Conservation (phyloP, 1,284 basidiomycete species). For the Tetrapyrgos nigripes region DNA sequence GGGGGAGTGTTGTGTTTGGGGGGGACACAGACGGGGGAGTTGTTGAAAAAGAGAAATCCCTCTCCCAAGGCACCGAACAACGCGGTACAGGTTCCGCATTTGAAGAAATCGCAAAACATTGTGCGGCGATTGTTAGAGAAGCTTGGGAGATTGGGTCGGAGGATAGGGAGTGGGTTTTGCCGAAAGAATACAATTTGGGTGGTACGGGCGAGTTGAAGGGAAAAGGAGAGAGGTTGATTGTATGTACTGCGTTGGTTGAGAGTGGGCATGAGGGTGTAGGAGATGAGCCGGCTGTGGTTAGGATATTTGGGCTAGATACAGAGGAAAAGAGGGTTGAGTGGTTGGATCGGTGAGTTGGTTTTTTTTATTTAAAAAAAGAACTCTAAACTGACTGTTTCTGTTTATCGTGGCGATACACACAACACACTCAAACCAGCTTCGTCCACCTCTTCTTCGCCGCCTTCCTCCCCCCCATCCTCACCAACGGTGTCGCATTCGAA, state of each 20-base stretch:
- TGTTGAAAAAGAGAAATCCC: too few relatives aligned
- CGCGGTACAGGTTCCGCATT: too few relatives aligned
- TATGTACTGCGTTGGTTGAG: slow-evolving; percentile 59
- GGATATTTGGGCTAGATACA: slow-evolving; percentile 54
- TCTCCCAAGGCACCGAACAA: too few relatives aligned
- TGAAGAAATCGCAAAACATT: slow-evolving; percentile 56
- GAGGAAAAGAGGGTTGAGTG: slow-evolving; percentile 51
- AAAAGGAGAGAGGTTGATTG: slow-evolving; percentile 53
- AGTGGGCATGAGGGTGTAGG: slow-evolving; percentile 52
- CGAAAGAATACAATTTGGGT: too few relatives aligned
- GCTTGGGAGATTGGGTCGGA: slow-evolving; percentile 53
- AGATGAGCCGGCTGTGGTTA: slow-evolving; percentile 49
- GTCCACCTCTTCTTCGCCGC: slow-evolving; percentile 52
- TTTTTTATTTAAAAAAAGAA: background rate
- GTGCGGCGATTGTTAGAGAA: slow-evolving; percentile 56
- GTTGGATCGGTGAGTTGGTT: slow-evolving; percentile 48
- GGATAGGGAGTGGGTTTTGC: too few relatives aligned
- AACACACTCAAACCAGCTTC: slow-evolving; percentile 39
- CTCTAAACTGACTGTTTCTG: too few relatives aligned
- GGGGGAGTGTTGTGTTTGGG: slow-evolving; percentile 55
- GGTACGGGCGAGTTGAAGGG: too few relatives aligned
- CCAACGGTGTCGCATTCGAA: slow-evolving; percentile 61
- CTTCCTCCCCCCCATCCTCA: slow-evolving; percentile 55
- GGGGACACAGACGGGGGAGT: too few relatives aligned
- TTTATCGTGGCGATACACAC: background rate